Conservation (phyloP, 805 yeast genomes). For the Sugiyamaella smithiae region DNA sequence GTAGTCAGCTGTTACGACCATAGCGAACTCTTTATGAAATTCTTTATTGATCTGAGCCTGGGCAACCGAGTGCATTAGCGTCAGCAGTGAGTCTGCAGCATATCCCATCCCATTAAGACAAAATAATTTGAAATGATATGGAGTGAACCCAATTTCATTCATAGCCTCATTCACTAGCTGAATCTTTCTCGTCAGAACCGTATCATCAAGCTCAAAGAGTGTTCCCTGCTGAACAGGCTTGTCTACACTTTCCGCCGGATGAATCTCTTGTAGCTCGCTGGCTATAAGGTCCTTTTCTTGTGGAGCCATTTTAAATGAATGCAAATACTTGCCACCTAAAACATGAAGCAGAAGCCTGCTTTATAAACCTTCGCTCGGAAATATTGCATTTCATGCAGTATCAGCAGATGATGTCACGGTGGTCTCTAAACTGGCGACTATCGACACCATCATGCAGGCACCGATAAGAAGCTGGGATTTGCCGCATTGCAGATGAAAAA, state of each 20-base stretch:
- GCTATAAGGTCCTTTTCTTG: not conserved
- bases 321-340: no score
- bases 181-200: conserved; percentile 18
- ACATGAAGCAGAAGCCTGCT: no score
- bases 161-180: conserved; percentile 49
- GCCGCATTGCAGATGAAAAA: no score
- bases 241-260: not conserved
- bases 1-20: conserved; percentile 46
- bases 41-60: conserved; percentile 47
- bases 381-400: not conserved
- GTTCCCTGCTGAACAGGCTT: not conserved
- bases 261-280: not conserved
- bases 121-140: conserved; percentile 51
- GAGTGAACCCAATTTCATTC: conserved; percentile 61
- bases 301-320: not conserved
- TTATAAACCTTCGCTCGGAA: no score
- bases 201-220: conserved; percentile 11
- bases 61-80: conserved; percentile 46
- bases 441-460: not conserved
- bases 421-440: not conserved
- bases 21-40: conserved; percentile 45
- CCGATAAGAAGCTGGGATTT: not conserved
- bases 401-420: not conserved
- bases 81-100: conserved; percentile 41
- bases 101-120: conserved; percentile 56